Conservation (phyloP, 2,329 filamentous ascomycete species). For the Fusarium cicatricum region DNA sequence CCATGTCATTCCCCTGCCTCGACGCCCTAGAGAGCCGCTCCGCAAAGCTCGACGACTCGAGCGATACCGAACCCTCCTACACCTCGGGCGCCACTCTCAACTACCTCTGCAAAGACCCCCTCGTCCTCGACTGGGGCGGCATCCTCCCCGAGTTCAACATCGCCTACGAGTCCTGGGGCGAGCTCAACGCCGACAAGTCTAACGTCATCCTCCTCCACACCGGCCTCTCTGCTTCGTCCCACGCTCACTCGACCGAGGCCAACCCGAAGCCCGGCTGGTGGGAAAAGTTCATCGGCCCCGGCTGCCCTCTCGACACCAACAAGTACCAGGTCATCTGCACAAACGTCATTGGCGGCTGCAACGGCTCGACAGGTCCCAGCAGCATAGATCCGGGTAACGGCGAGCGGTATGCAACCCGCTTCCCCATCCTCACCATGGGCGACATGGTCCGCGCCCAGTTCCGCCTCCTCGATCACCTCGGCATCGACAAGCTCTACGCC, state of each 20-base stretch:
- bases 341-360: constrained; percentile 95
- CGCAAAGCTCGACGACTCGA: constrained; percentile 71
- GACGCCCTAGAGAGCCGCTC: constrained; percentile 84
- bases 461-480: constrained; percentile 80
- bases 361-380: constrained; percentile 90
- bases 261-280: constrained; percentile 97
- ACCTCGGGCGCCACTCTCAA: constrained; percentile 84
- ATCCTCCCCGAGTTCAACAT: constrained; percentile 88
- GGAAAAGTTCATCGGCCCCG: constrained; percentile 97
- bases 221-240: constrained; percentile 94
- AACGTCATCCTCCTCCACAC: constrained; percentile 95
- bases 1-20: constrained; percentile 89
- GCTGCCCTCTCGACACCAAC: constrained; percentile 83
- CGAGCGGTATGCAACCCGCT: constrained; percentile 88
- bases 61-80: constrained; percentile 92
- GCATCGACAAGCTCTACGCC: constrained; percentile 82
- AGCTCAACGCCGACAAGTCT: constrained; percentile 78
- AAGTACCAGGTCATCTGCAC: constrained; percentile 96
- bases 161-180: constrained; percentile 93
- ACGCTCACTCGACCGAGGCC: constrained; percentile 87
- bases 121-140: constrained; percentile 94
- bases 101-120: constrained; percentile 76
- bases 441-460: constrained; percentile 99
- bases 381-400: constrained; percentile 90
- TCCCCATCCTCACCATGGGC: constrained; percentile 93